Evolutionary conservation across 2,329 filamentous ascomycete genomes (phyloP), one percentile per base, ranked within the genome.

Genomic region (Dactylellina parvicollis): DNA sequence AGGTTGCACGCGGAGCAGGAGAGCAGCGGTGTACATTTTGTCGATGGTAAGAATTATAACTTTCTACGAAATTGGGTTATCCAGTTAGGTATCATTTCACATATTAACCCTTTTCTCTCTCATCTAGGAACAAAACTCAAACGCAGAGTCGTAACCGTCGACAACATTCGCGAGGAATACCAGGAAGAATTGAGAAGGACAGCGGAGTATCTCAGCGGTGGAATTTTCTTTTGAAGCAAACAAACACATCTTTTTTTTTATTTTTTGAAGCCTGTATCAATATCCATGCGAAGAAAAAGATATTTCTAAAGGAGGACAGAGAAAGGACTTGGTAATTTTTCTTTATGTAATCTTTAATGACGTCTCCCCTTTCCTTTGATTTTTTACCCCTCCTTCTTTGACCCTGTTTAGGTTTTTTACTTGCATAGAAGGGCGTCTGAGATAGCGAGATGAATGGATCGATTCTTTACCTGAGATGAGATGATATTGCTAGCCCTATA

Each of bases 161-260:
- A 90, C 28, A 93, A 96, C 80, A 84, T 98, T 57, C 86, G 93
- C 78, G 92, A 90, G 80, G 90, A 94, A 79, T 99, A 97, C 80
- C 91, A 96, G 81, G 87, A 86, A 22, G 92, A 98, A 81, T 83
- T 99, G 78, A 95, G 99, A 81, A 86, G 92, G 75, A 66, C 69
- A 9, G 49, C 56, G 12, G 69, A 73, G 34, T 73, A 73, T 62
- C 52, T 90, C 95, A 76, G 91, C 90, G 57, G 90, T 91, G 59
- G 92, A 97, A 61, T 73, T n/a, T 73, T 60, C 47, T 73, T 66
- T 47, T 73, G 38, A 50, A 12, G 34, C 26, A 4, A 24, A n/a
- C 16, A 26, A 28, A 30, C 22, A 44, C 2, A 49, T 36, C 8
- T 24, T 26, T 32, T 18, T 54, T 14, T 34, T 18, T 26, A 7